Evolutionary conservation across 1,139 yeast genomes (phyloP).

Genomic region (Kurtzmaniella natalensis): DNA sequence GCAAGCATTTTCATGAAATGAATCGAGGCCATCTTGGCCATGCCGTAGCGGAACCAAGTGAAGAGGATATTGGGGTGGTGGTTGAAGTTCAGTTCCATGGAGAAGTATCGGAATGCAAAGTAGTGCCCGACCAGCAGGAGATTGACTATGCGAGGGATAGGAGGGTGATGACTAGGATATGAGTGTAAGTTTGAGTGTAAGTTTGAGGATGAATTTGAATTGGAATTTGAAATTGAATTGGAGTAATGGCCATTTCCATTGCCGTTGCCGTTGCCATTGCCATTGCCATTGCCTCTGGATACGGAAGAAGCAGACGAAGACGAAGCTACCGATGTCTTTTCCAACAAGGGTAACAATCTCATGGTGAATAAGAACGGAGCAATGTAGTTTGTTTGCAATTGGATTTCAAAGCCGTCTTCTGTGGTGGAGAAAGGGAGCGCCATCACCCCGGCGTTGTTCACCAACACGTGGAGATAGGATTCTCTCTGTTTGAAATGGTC

Average conservation of each 20-base stretch:
- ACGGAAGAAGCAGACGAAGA: constrained; percentile 8
- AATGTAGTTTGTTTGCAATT: constrained; percentile 73
- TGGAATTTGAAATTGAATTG: too few species aligned
- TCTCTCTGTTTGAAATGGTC: constrained; percentile 47
- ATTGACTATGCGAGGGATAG: constrained; percentile 55
- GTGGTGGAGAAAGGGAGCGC: constrained; percentile 66
- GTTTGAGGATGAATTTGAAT: too few species aligned
- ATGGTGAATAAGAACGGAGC: constrained; percentile 72
- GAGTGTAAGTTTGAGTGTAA: too few species aligned
- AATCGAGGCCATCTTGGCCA: constrained; percentile 77
- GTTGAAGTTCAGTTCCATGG: constrained; percentile 50
- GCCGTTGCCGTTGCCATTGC: too few species aligned
- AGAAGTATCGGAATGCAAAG: constrained; percentile 48
- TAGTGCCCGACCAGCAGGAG: constrained; percentile 70
- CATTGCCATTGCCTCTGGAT: too few species aligned
- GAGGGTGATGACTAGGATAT: too few species aligned
- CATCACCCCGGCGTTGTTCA: constrained; percentile 82
- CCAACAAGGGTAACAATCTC: constrained; percentile 52
- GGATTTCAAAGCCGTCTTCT: constrained; percentile 72
- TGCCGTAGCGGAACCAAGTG: constrained; percentile 76
- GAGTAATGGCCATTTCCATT: too few species aligned
- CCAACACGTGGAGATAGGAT: constrained; percentile 51
- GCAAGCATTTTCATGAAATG: constrained; percentile 69
- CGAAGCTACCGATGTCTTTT: too few species aligned
- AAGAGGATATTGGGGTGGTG: constrained; percentile 61